phyloP scores from a whole-genome alignment of 2,329 filamentous ascomycete genomes.

The Colletotrichum noveboracense region DNA sequence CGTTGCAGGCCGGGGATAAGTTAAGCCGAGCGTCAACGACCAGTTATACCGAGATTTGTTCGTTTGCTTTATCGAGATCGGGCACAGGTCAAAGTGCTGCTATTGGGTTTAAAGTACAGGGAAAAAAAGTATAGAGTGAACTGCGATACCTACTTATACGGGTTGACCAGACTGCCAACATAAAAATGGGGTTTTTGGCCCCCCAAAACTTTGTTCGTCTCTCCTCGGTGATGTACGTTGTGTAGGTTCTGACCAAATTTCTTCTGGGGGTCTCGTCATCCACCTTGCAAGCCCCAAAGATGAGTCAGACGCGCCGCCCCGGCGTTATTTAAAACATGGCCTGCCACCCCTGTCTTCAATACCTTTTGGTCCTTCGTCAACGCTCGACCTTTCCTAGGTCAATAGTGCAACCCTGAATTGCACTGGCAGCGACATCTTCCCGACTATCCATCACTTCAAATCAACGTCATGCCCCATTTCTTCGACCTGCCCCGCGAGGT shows the following conservation, averaged over 20 bases:
- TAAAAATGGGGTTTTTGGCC: background rate
- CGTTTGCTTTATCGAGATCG: background rate
- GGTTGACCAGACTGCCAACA: background rate
- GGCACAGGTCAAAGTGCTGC: background rate
- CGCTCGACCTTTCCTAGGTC: background rate
- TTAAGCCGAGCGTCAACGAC: background rate
- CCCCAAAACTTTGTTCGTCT: background rate
- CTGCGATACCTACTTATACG: background rate
- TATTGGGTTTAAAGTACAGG: background rate
- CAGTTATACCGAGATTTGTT: background rate
- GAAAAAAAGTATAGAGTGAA: background rate
- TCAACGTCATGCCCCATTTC: background rate
- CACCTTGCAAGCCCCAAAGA: background rate
- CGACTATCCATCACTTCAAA: background rate
- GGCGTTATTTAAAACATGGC: background rate
- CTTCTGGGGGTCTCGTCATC: background rate
- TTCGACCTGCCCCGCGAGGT: background rate
- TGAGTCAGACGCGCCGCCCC: background rate
- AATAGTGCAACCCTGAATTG: background rate
- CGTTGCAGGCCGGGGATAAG: background rate
- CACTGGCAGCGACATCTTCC: background rate
- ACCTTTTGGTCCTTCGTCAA: background rate
- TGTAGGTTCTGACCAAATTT: background rate
- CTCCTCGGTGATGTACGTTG: background rate
- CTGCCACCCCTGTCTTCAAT: background rate